Evolutionary conservation across 805 yeast species (phyloP), one percentile per base, ranked within the genome.

Genomic region (Grigorovia jiainica): DNA sequence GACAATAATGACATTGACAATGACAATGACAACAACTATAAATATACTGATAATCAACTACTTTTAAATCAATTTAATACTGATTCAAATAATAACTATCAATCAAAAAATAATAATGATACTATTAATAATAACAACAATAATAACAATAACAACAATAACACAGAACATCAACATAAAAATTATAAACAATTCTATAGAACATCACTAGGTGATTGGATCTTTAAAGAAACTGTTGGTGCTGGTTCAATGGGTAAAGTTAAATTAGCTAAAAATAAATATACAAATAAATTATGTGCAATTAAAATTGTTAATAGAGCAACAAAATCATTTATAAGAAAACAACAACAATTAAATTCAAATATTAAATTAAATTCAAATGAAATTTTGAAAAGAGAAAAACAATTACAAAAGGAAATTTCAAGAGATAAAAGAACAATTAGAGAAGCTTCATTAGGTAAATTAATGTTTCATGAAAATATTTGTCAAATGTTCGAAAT

Each of bases 171-270:
- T 13, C 15, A n/a, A 2, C 15, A 27, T 15, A 27, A 27, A 27
- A 27, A 27, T 27, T 27, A 27, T 7, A 33, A 29, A 18, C 42
- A 58, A 50, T 82, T 83, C 52, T 89, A 87, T 60, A 76, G 97
- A 48, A 82, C 82, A 43, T 75, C 95, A 5, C 82, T 90, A 42
- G 98, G 98, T 13, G 97, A 92, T 49, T 90, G 98, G 98, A 95
- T 87, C 53, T 89, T 90, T 54, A 73, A 86, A 46, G 87, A 87
- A 63, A 87, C 96, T 4, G 86, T 92, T 36, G 99, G 99, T 36
- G 95, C 97, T 2, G 98, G 99, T 3, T 87, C 96, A 0, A 92
- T 92, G 98, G 99, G 99, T 45, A 94, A 92, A 61, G 99, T 92
- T 38, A 92, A 92, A 65, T 70, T 92, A 32, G 97, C 97, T 2